Conservation (phyloP, 495 filamentous ascomycete genomes). For the Aspergillus bridgeri region DNA sequence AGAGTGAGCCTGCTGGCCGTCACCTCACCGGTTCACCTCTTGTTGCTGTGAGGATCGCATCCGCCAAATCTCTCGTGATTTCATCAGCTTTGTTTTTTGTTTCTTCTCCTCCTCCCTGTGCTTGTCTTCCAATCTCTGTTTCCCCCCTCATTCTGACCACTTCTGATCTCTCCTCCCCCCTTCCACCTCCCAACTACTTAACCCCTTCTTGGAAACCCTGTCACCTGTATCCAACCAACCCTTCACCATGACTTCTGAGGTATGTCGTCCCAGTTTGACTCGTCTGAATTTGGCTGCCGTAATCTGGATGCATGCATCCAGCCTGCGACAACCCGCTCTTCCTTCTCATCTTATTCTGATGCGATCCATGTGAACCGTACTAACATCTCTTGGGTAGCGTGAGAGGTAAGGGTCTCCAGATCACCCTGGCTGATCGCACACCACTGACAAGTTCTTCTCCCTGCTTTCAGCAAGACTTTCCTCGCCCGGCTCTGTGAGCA, state of each 20-base stretch:
- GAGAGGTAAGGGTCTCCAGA: conserved; percentile 68
- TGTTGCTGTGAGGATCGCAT: conserved; percentile 30
- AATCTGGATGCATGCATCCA: conserved; percentile 1
- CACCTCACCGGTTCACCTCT: conserved; percentile 29
- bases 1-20: conserved; percentile 10
- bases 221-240: conserved; percentile 10
- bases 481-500: conserved; percentile 99
- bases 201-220: conserved; percentile 14
- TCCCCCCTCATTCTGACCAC: conserved; percentile 9
- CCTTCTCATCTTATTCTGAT: conserved; percentile 11
- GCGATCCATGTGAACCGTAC: conserved; percentile 3
- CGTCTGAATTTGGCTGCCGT: conserved; percentile 31
- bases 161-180: conserved; percentile 5
- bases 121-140: conserved; percentile 6
- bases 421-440: conserved; percentile 18
- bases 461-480: conserved; percentile 89
- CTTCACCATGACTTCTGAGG: conserved; percentile 47
- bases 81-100: conserved; percentile 10
- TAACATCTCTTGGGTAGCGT: conserved; percentile 54
- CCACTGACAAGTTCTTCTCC: conserved; percentile 29
- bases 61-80: conserved; percentile 22
- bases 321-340: conserved; percentile 6
- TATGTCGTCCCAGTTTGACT: conserved; percentile 35
- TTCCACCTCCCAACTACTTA: not conserved
- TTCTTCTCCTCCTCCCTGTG: conserved; percentile 10